These are phyloP conservation scores for Phytopythium litorale DNA, from an alignment of 352 stramenopile genomes.

Conservation along the genomic window DNA sequence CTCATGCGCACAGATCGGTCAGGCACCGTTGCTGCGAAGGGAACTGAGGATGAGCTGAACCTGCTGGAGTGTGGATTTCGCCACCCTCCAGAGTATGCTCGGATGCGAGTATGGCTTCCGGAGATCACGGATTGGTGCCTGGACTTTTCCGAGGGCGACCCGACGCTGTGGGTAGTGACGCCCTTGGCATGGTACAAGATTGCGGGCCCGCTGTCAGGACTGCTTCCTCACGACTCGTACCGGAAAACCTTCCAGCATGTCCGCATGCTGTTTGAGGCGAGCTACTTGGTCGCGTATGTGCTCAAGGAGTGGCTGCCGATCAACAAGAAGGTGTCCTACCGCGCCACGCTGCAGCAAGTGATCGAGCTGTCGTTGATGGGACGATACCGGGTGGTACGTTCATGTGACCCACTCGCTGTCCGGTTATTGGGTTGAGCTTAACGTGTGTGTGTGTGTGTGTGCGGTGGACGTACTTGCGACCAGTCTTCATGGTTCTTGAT, in stretches of 20 bases:
- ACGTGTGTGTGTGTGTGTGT: neutral
- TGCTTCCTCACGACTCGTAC: constrained; percentile 71
- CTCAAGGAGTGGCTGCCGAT: constrained; percentile 84
- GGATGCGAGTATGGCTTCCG: constrained; percentile 69
- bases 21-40: constrained; percentile 37
- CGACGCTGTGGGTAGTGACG: constrained; percentile 84
- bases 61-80: constrained; percentile 78
- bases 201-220: constrained; percentile 64
- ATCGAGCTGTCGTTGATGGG: constrained; percentile 68
- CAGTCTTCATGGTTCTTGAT: constrained; percentile 82
- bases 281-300: constrained; percentile 81
- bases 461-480: constrained; percentile 7
- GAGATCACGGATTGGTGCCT: constrained; percentile 87
- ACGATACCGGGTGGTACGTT: constrained; percentile 69
- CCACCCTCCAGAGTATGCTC: constrained; percentile 57
- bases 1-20: constrained; percentile 73
- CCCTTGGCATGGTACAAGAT: constrained; percentile 84
- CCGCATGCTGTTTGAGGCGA: constrained; percentile 74
- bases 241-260: constrained; percentile 72
- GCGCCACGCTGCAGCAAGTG: constrained; percentile 79
- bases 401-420: constrained; percentile 2
- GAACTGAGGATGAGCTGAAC: constrained; percentile 64
- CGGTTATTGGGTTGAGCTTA: constrained; percentile 10
- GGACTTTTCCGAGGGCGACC: constrained; percentile 83
- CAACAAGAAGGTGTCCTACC: constrained; percentile 85